Percentiles rank a stretch among this genome's conserved stretches.
Evolutionary conservation across 208 protist genomes (phyloP).

Genomic region (Crithidia expoeki): DNA sequence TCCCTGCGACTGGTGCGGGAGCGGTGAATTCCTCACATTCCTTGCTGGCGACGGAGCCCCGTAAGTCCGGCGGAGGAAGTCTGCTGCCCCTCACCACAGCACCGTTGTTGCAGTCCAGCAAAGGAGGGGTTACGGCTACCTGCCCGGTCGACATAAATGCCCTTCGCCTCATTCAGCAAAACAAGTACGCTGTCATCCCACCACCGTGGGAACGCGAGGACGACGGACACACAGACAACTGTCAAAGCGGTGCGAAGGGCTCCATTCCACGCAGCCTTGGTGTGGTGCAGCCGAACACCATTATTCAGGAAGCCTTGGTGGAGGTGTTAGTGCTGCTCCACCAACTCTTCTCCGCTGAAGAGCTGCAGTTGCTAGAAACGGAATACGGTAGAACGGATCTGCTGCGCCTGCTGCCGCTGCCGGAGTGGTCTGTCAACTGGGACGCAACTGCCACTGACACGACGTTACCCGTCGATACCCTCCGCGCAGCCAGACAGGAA

Average conservation of each 20-base stretch:
- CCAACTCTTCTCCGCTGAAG: conserved; percentile 50
- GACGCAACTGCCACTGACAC: conserved; percentile 4
- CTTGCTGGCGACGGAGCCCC: neutral
- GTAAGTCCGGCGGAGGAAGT: neutral
- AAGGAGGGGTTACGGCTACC: neutral
- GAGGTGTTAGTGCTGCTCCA: conserved; percentile 41
- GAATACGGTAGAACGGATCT: conserved; percentile 54
- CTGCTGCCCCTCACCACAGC: neutral
- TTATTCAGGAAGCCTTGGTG: conserved; percentile 28
- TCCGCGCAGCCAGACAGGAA: conserved; percentile 20
- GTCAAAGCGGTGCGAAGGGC: conserved; percentile 3
- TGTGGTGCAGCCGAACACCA: conserved; percentile 9
- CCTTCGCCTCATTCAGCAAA: conserved; percentile 34
- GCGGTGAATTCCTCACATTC: neutral
- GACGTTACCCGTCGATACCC: conserved; percentile 8
- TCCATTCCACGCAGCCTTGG: conserved; percentile 15
- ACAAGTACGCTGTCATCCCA: conserved; percentile 54
- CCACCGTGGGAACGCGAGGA: conserved; percentile 55
- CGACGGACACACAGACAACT: neutral
- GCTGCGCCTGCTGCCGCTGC: conserved; percentile 36
- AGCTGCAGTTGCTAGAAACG: conserved; percentile 56
- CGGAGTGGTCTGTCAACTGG: conserved; percentile 13
- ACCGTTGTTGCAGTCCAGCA: neutral
- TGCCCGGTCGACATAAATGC: conserved; percentile 6
- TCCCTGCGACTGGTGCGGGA: neutral